A percentile compares a stretch with the other conserved stretches of the same genome.
These are phyloP conservation scores for Geotrichum australiense DNA, from an alignment of 1,139 yeast species.

Conservation along the genomic window DNA sequence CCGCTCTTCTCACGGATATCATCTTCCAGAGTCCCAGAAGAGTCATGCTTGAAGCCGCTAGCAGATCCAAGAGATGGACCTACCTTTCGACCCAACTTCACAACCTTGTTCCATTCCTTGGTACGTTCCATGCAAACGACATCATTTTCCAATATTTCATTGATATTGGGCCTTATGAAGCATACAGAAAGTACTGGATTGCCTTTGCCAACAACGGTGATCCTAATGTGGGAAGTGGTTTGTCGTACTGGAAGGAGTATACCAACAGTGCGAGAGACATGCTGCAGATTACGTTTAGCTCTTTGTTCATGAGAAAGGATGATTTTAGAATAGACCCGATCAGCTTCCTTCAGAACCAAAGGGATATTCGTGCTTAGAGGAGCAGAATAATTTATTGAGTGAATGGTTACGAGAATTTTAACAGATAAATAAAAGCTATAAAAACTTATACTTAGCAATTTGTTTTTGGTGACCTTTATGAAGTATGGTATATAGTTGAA, in stretches of 20 bases:
- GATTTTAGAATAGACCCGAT: too few relatives aligned
- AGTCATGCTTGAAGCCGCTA: constrained; percentile 8
- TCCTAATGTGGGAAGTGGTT: constrained; percentile 18
- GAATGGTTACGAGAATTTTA: too few relatives aligned
- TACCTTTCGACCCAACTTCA: constrained; percentile 18
- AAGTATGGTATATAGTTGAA: too few relatives aligned
- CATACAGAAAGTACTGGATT: constrained; percentile 21
- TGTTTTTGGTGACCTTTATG: too few relatives aligned
- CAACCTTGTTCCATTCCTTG: constrained; percentile 19
- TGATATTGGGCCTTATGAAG: constrained; percentile 7
- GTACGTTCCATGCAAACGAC: constrained; percentile 22
- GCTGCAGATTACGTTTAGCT: constrained; percentile 1
- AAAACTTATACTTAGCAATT: too few relatives aligned
- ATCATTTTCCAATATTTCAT: constrained; percentile 12
- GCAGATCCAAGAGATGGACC: constrained; percentile 11
- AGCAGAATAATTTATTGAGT: too few relatives aligned
- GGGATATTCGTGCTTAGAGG: too few relatives aligned
- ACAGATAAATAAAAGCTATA: too few relatives aligned
- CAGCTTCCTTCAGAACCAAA: too few relatives aligned
- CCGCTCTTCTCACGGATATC: constrained; percentile 21
- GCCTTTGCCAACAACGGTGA: constrained; percentile 22
- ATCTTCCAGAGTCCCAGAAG: constrained; percentile 24
- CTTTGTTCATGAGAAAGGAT: neutral
- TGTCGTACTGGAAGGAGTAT: constrained; percentile 29
- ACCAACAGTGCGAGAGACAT: constrained; percentile 23